Percentiles rank a stretch among this genome's conserved stretches.
These are phyloP conservation scores for Candolleomyces aberdarensis DNA, from an alignment of 768 basidiomycete genomes.

Conservation along the genomic window DNA sequence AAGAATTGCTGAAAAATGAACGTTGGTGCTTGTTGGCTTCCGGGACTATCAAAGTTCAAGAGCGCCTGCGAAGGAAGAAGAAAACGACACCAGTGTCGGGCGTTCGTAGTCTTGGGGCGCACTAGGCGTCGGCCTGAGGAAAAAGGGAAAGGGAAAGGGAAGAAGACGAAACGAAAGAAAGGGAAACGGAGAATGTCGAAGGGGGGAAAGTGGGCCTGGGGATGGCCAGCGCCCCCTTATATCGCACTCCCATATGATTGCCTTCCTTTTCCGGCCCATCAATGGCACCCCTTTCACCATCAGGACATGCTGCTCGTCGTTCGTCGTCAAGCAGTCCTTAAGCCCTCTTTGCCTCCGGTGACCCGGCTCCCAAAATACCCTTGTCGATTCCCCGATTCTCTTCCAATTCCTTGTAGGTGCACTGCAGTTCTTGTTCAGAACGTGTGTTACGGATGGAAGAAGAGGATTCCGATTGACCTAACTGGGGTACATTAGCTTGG, in stretches of 20 bases:
- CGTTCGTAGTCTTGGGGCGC: constrained; percentile 34
- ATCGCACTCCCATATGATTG: neutral
- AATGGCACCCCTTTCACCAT: neutral
- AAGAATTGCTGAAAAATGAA: constrained; percentile 4
- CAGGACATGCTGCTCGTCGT: neutral
- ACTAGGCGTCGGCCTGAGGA: constrained; percentile 37
- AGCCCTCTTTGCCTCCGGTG: no score
- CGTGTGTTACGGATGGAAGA: no score
- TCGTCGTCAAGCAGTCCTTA: neutral
- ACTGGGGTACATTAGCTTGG: no score
- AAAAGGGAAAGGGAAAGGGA: constrained; percentile 6
- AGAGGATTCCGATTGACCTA: no score
- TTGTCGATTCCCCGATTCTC: no score
- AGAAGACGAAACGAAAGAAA: neutral
- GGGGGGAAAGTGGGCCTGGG: constrained; percentile 1
- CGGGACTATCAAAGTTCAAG: constrained; percentile 14
- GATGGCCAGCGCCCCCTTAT: neutral
- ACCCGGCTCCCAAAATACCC: no score
- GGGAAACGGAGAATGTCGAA: constrained; percentile 11
- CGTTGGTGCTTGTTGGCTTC: constrained; percentile 1
- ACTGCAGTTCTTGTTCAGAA: no score
- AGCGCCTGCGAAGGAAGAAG: constrained; percentile 23
- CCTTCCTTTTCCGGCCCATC: neutral
- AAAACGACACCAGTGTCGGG: constrained; percentile 52
- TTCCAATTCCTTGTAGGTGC: no score